Evolutionary conservation across 306 rosid genomes (phyloP), one percentile per base, ranked within the genome.

Genomic region (Hippophae rhamnoides): DNA sequence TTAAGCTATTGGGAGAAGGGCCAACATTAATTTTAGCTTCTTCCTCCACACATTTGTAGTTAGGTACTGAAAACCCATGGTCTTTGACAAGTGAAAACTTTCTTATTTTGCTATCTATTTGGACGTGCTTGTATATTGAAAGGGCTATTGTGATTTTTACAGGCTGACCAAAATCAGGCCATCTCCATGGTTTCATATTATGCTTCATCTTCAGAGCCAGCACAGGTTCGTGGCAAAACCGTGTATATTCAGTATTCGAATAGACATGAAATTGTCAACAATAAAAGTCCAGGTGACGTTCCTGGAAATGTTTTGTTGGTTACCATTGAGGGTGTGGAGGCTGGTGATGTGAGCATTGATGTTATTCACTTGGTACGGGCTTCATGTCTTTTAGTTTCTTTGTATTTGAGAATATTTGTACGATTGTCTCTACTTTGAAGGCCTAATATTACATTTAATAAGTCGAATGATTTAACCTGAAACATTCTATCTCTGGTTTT

Each of bases 311-410:
- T 89, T 70, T 81, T 89, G 74, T 70, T 89, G 72, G 97, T 85
- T 49, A 89, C 97, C 31, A 85, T 85, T 31, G 97, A 89, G 76
- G 95, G 97, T 1, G 90, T 89, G 61, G 97, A 89, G 72, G 97
- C 95, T 27, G 97, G 95, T n/a, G 97, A 89, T 47, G 97, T 89
- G 69, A 85, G 95, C 90, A 89, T 89, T 66, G 97, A 89, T 69
- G 90, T 89, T 61, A 85, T 89, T 72, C 95, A 89, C 76, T 68
- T 89, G 86, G 97, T 89, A 70, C 74, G 90, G 70, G 66, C 43
- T 40, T 69, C 52, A 23, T 14, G 56, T 27, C 27, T 65, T 68
- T 42, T 31, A 31, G 38, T 31, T 2, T 31, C 5, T 31, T 4
- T 4, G 38, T 31, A 31, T 31, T 31, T 31, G 3, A 31, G 38